phyloP scores from a whole-genome alignment of 1,284 basidiomycete genomes.

The Agaricales sp. region DNA sequence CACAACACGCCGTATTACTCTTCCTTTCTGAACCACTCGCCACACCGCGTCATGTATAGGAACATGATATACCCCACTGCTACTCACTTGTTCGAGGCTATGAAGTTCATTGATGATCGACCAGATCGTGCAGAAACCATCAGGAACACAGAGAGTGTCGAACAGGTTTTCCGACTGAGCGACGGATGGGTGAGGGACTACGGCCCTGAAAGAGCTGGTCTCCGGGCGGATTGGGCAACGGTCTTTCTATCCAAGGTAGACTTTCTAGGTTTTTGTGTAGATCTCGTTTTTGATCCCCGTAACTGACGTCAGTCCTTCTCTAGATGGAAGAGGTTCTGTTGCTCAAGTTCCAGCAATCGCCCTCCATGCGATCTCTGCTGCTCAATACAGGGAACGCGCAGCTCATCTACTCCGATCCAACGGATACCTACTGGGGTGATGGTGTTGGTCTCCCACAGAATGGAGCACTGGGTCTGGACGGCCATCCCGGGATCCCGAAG shows the following conservation, averaged over 20 bases:
- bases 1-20: not conserved
- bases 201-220: slow-evolving; percentile 6
- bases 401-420: slow-evolving; percentile 38
- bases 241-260: slow-evolving; percentile 11
- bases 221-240: slow-evolving; percentile 42
- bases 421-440: slow-evolving; percentile 48
- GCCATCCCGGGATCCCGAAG: not conserved
- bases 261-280: slow-evolving; percentile 18
- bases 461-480: not conserved
- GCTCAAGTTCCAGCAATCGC: slow-evolving; percentile 54
- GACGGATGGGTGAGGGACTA: not conserved
- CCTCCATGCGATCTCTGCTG: slow-evolving; percentile 32
- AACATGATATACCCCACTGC: slow-evolving; percentile 40
- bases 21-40: slow-evolving; percentile 36
- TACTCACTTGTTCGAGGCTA: slow-evolving; percentile 43
- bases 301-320: slow-evolving; percentile 4
- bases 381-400: slow-evolving; percentile 35
- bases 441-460: slow-evolving; percentile 24
- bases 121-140: slow-evolving; percentile 33
- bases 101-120: slow-evolving; percentile 32
- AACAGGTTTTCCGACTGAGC: not conserved
- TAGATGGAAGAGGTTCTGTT: slow-evolving; percentile 54
- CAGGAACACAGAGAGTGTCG: slow-evolving; percentile 4
- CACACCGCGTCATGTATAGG: slow-evolving; percentile 31
- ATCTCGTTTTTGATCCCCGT: not conserved